Base-by-base conservation (phyloP, 345 rosid genomes). In the Hibiscus tridactylites region DNA sequence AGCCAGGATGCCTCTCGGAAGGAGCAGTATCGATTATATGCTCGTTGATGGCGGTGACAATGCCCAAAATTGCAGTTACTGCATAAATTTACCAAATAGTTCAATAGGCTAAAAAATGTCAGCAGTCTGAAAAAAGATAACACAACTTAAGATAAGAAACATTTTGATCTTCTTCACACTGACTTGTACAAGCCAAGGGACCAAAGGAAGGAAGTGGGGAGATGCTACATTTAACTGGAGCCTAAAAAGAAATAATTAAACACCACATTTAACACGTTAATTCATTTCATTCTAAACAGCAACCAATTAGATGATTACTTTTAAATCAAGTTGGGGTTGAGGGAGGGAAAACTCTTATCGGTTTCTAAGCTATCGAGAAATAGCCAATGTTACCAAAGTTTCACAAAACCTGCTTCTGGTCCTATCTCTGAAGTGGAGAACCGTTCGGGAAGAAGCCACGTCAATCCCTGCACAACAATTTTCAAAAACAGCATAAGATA, bases 351-450 rank as follows among this genome's bases (percentile, higher is more conserved):
- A 73, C 31, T 58, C 49, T 49, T 68, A 57, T 60, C 56, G 60
- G 60, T 15, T 70, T 71, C 77, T 72, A 80, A 79, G 65, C 70
- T 49, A 74, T 76, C 71, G 73, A 78, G 82, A 80, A 87, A 85
- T 75, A 84, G 79, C 79, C 82, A 86, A 77, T 77, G 98, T 89
- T 90, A 91, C 96, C 96, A 87, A 93, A 93, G 60, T 84, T 79
- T 83, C 88, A 91, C 92, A 87, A 88, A 93, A 93, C 97, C 98
- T 91, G 98, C 96, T 91, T 93, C 97, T 77, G 97, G 97, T 77
- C 94, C 96, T 71, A 93, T 93, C 88, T 90, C 98, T 80, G 98
- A 91, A 76, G 81, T 73, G 58, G 98, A 91, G 85, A 93, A 93
- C 77, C 96, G 84, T 82, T 90, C 96, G 0, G 93, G 95, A 75